Evolutionary conservation across 83 land plant species (phyloP), one percentile per base, ranked within the genome.

Genomic region (Picea abies): DNA sequence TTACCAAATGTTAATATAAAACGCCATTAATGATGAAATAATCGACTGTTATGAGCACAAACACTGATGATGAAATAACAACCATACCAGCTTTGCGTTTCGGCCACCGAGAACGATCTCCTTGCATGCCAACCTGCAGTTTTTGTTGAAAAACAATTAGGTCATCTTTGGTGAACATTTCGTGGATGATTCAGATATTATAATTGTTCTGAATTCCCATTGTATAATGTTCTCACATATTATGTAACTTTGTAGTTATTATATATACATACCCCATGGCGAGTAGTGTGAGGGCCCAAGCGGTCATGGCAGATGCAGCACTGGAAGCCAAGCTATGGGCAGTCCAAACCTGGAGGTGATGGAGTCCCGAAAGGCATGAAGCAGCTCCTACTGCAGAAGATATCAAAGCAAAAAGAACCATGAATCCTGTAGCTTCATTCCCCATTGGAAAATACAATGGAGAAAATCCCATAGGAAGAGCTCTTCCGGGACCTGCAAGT

Each of bases 351-450:
- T 89, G 78, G 68, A 88, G 1, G 32, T 92, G 94, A 80, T 78
- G 79, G 49, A 92, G 0, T 6, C 92, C 95, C 22, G 88, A 80
- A 22, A 92, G 61, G 29, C 76, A 77, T 1, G 92, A 83, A 6
- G 95, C 91, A 22, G 83, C 90, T 5, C 95, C 95, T 23, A 89
- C 92, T 0, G 90, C 91, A 14, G 87, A 88, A 3, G 92, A 92
- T 22, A 92, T 81, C 84, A 92, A 35, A 9, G 92, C 85, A 60
- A 90, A 92, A 8, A 83, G 70, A 26, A 89, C 91, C 64, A 92
- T 88, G 87, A 92, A 92, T 7, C 91, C 92, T 26, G 92, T 92
- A n/a, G 95, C 95, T 32, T 85, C 88, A 72, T 92, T 92, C 49
- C 95, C 95, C 84, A 90, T 90, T 0, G 92, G 88, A 64, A 89